Conservation (phyloP, 1,284 basidiomycete species). For the Cryptococcus sp. region DNA sequence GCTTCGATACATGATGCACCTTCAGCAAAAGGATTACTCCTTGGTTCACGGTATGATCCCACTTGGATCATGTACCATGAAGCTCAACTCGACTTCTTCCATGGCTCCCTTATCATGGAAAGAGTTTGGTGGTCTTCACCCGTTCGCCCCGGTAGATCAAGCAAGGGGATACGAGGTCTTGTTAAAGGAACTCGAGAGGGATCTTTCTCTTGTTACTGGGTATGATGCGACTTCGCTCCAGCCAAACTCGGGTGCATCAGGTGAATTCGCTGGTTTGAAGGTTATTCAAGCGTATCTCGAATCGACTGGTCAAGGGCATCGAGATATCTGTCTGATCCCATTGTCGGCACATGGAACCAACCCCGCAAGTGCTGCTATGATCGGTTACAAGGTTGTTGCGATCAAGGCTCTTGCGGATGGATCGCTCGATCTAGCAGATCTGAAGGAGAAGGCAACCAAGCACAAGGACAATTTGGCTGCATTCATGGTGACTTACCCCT, state of each 20-base stretch:
- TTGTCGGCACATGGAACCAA: conserved; percentile 95
- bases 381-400: conserved; percentile 90
- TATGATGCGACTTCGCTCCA: conserved; percentile 92
- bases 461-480: conserved; percentile 89
- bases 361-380: conserved; percentile 93
- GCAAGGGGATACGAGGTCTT: conserved; percentile 80
- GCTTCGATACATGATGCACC: conserved; percentile 89
- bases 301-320: conserved; percentile 75
- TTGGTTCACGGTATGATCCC: conserved; percentile 97
- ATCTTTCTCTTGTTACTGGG: conserved; percentile 90
- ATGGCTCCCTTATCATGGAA: conserved; percentile 96
- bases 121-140: conserved; percentile 83
- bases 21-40: conserved; percentile 91
- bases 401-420: conserved; percentile 85
- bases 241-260: conserved; percentile 94
- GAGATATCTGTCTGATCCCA: conserved; percentile 91
- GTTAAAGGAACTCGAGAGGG: conserved; percentile 84
- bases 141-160: conserved; percentile 86
- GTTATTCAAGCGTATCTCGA: conserved; percentile 94
- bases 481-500: conserved; percentile 97
- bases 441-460: conserved; percentile 79
- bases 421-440: conserved; percentile 80
- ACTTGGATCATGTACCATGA: conserved; percentile 94
- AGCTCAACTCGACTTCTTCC: conserved; percentile 92
- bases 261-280: conserved; percentile 89